A percentile compares a stretch with the other conserved stretches of the same genome.
Conservation (phyloP, 306 rosid species). For the Sphenostylis stenocarpa region DNA sequence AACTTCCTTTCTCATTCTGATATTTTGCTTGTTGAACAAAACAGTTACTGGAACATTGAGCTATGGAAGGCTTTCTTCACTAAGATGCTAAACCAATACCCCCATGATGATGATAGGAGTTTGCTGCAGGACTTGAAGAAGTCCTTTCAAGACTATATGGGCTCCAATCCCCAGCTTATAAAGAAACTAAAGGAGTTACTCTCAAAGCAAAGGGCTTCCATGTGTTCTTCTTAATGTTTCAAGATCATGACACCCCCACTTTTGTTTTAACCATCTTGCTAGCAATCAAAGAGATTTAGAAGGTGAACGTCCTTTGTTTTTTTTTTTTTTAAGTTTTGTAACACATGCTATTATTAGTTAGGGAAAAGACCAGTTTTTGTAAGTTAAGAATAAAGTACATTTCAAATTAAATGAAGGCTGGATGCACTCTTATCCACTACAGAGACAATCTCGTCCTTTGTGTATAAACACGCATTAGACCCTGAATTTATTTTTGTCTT, state of each 20-base stretch:
- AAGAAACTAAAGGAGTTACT: conserved; percentile 78
- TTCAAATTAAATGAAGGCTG: background rate
- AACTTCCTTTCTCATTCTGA: conserved; percentile 23
- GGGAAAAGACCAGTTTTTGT: background rate
- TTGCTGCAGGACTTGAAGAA: conserved; percentile 66
- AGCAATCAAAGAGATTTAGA: conserved; percentile 5
- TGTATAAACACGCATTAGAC: background rate
- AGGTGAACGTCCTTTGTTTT: conserved; percentile 11
- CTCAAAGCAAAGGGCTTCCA: conserved; percentile 74
- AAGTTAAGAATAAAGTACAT: conserved; percentile 1
- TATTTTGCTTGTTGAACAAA: conserved; percentile 33
- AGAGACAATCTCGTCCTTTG: background rate
- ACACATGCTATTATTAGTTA: background rate
- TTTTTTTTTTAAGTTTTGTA: background rate
- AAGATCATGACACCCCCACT: conserved; percentile 21
- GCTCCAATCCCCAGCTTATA: conserved; percentile 63
- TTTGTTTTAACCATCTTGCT: conserved; percentile 13
- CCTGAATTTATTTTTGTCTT: background rate
- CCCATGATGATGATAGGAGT: conserved; percentile 46
- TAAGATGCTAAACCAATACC: conserved; percentile 70
- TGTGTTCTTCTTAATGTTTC: conserved; percentile 64
- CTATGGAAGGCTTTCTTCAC: conserved; percentile 87
- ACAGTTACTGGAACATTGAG: conserved; percentile 85
- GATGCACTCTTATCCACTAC: background rate
- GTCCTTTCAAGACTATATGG: conserved; percentile 76